Base-by-base conservation (phyloP, 768 basidiomycete species). In the Boletellus emodensis region DNA sequence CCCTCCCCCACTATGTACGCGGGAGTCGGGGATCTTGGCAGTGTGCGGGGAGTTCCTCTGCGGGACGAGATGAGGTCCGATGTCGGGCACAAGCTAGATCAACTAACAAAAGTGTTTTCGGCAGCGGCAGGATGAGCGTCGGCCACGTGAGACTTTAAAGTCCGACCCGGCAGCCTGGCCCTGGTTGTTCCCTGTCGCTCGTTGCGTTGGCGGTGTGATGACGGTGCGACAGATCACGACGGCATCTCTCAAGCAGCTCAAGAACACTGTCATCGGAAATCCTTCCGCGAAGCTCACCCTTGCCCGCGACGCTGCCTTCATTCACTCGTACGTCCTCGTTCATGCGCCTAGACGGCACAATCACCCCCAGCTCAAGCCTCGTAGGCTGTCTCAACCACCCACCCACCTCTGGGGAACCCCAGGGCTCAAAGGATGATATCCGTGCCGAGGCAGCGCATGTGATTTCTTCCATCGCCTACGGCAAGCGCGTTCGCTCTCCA, bases 221-320 rank as follows among this genome's bases (percentile, higher is more conserved):
- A 69, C 67, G 30, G 63, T 69, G 17, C 58, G 67, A 48, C 62
- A 56, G 40, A 63, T 67, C 49, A 54, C 67, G 0, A 59, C 61
- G 2, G 54, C 52, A 2, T 53, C 65, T 1, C 78, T 89, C 55
- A 90, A 87, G 69, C 71, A 75, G 52, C 76, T 81, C 52, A 90
- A 90, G 69, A 90, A 90, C 65, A 64, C 75, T 1, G 84, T 90
- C 43, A 90, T 90, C 35, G 89, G 89, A 2, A 91, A 90, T 54
- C 87, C 86, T 0, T 78, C 81, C 0, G 85, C 85, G 1, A 91
- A 91, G 63, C 61, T 73, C 2, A 64, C 75, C 13, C 68, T 87
- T 1, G 80, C 82, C 1, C 67, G 73, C 38, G 84, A 90, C 56
- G 69, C 75, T 12, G 64, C 61, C 3, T 82, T 84, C 60, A 69